Evolutionary conservation across 495 filamentous ascomycete genomes (phyloP).

Genomic region (Penicillium taxi): DNA sequence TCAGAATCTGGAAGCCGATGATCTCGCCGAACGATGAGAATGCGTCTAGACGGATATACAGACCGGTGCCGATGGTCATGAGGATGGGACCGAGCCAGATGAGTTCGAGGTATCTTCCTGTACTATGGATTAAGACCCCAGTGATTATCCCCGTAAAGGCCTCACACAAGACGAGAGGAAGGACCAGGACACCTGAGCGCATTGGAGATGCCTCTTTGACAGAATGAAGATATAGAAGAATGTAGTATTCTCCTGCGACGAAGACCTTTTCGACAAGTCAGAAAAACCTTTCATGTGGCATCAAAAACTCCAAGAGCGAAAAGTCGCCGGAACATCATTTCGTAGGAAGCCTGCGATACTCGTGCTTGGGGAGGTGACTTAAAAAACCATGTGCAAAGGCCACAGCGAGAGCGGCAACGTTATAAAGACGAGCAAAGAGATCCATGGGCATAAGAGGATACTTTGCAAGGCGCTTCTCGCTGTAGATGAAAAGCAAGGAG

Average conservation of each 20-base stretch:
- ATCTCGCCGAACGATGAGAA: slow-evolving; percentile 35
- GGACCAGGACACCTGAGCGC: slow-evolving; percentile 43
- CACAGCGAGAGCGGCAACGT: slow-evolving; percentile 49
- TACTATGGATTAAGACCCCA: slow-evolving; percentile 51
- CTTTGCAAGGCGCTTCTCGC: slow-evolving; percentile 63
- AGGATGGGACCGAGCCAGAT: slow-evolving; percentile 43
- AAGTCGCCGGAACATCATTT: no score
- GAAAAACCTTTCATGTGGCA: background rate
- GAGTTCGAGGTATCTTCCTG: slow-evolving; percentile 51
- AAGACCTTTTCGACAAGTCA: slow-evolving; percentile 27
- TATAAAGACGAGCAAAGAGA: slow-evolving; percentile 52
- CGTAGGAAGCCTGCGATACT: no score
- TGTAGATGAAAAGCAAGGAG: slow-evolving; percentile 55
- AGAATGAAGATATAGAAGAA: slow-evolving; percentile 52
- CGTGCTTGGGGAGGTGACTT: no score
- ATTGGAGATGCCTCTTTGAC: slow-evolving; percentile 43
- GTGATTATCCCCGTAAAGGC: slow-evolving; percentile 40
- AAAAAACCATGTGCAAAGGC: slow-evolving; percentile 49
- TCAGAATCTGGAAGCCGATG: slow-evolving; percentile 52
- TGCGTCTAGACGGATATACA: slow-evolving; percentile 41
- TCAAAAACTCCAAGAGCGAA: no score
- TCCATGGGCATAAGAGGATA: slow-evolving; percentile 70
- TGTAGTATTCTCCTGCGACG: slow-evolving; percentile 49
- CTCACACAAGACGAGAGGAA: slow-evolving; percentile 46
- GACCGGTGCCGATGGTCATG: slow-evolving; percentile 44